Percentiles rank a stretch among this genome's conserved stretches.
Conservation (phyloP, 768 basidiomycete genomes). For the Coprinopsis sp. region DNA sequence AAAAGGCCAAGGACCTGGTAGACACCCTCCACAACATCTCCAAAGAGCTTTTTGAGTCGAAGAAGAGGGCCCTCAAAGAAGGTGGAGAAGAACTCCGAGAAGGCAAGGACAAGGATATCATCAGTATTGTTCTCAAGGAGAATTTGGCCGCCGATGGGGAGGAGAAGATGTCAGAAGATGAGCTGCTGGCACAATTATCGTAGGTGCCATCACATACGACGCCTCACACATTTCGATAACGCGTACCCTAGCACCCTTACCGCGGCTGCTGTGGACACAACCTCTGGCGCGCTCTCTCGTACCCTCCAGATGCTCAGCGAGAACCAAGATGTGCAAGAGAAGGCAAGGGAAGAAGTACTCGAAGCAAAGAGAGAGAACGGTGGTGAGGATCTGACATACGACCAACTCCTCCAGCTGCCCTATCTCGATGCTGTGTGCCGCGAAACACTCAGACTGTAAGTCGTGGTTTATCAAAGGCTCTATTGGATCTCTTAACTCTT, state of each 20-base stretch:
- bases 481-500: not conserved
- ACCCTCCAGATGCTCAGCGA: constrained; percentile 28
- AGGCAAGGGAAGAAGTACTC: constrained; percentile 30
- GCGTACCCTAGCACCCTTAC: constrained; percentile 28
- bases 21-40: constrained; percentile 31
- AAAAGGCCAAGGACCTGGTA: constrained; percentile 16
- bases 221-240: not conserved
- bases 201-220: not conserved
- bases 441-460: constrained; percentile 36
- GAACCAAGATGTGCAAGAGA: constrained; percentile 34
- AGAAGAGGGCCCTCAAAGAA: constrained; percentile 27
- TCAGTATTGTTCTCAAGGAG: constrained; percentile 35
- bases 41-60: constrained; percentile 28
- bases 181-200: constrained; percentile 33
- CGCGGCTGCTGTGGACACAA: constrained; percentile 41
- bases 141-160: constrained; percentile 28
- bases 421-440: constrained; percentile 38
- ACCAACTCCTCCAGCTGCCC: constrained; percentile 31
- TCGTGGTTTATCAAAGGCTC: not conserved
- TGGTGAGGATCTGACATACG: constrained; percentile 28
- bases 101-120: constrained; percentile 37
- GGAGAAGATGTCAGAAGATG: constrained; percentile 27
- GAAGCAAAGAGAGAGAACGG: constrained; percentile 21
- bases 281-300: constrained; percentile 32
- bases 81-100: constrained; percentile 28